Evolutionary conservation across 1,284 basidiomycete genomes (phyloP), one percentile per base, ranked within the genome.

Genomic region (Apiotrichum porosum): DNA sequence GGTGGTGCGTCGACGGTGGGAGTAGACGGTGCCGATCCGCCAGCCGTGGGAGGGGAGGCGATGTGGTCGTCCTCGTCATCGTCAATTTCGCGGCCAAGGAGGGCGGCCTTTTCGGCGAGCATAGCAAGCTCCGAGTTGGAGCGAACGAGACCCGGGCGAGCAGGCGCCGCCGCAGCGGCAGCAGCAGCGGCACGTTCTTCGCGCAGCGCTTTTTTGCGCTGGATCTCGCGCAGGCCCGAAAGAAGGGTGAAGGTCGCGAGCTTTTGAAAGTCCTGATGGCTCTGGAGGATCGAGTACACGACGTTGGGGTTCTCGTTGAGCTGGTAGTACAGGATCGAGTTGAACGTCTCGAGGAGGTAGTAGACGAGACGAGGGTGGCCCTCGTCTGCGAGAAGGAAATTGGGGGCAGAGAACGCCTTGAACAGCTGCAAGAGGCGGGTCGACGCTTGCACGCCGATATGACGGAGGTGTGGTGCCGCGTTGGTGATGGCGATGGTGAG

Each of bases 401-500:
- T 76, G 0, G 94, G 88, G 51, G 85, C 86, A 1, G 89, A 84
- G 66, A 97, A 94, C 0, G 91, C 87, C 31, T 81, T 83, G 72
- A 97, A 88, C 8, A 97, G 79, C 64, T 93, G 88, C 28, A 92
- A 70, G 8, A 98, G 78, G 9, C 88, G 80, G 3, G 85, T 85
- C 3, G 91, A 86, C 4, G 90, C 82, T 26, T 83, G 82, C 19
- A 91, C 82, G 34, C 83, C 84, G 26, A 97, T 76, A 61, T 87
- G 81, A 65, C 83, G 84, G 65, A 94, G 83, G 69, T 86, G 84
- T 0, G 92, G 90, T 0, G 91, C 86, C 6, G 83, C 80, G 69
- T 97, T 98, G 18, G 87, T 83, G 22, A 98, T 77, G 0, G 88
- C 81, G 47, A 97, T 92, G 47, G 95, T 83, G 23, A 97, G 79